phyloP scores from a whole-genome alignment of 352 stramenopile genomes.

The Salisapilia sapeloensis region DNA sequence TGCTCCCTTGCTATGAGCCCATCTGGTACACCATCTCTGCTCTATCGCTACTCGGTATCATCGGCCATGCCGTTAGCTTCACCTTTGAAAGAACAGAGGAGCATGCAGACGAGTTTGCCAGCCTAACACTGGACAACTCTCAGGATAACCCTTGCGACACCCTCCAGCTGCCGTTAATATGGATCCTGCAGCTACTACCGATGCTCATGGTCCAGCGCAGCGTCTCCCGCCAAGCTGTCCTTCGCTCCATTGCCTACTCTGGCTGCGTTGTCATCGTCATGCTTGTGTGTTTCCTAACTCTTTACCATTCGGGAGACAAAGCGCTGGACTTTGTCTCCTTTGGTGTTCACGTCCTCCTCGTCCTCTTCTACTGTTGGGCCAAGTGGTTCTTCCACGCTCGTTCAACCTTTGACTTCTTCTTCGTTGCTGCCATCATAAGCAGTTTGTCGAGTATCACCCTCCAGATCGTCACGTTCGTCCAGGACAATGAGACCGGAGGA shows the following conservation, averaged over 20 bases:
- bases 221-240: slow-evolving; percentile 55
- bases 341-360: slow-evolving; percentile 25
- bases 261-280: slow-evolving; percentile 33
- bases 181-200: slow-evolving; percentile 60
- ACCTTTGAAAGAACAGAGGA: slow-evolving; percentile 1
- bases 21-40: slow-evolving; percentile 72
- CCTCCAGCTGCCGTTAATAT: slow-evolving; percentile 32
- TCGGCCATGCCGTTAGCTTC: slow-evolving; percentile 38
- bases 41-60: slow-evolving; percentile 25
- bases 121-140: slow-evolving; percentile 5
- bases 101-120: neutral
- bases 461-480: too few species aligned
- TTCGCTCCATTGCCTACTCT: slow-evolving; percentile 54
- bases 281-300: slow-evolving; percentile 33
- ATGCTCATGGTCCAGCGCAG: slow-evolving; percentile 78
- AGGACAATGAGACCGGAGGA: too few species aligned
- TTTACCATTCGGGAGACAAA: slow-evolving; percentile 26
- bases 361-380: slow-evolving; percentile 60
- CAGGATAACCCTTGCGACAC: slow-evolving; percentile 36
- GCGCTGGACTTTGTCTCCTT: slow-evolving; percentile 36
- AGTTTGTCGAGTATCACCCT: slow-evolving; percentile 24
- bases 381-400: slow-evolving; percentile 67
- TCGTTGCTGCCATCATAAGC: slow-evolving; percentile 32
- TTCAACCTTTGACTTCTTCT: slow-evolving; percentile 74
- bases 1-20: slow-evolving; percentile 74